phyloP scores from a whole-genome alignment of 1,284 basidiomycete genomes.

The Rhodotorula sp. region DNA sequence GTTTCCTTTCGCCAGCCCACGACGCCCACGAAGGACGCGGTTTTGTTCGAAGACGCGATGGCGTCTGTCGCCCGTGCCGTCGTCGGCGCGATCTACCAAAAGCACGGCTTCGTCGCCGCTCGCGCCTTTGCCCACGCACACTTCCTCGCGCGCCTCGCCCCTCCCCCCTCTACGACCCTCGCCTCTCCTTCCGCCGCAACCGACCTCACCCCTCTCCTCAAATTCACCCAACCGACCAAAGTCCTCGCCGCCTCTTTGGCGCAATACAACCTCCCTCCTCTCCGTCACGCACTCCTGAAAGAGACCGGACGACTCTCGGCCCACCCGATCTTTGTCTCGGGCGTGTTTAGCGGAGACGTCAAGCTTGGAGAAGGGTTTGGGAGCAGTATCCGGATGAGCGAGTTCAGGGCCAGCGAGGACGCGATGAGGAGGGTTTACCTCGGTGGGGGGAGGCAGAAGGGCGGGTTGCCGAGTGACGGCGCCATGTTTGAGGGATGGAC shows the following conservation, averaged over 20 bases:
- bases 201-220: slow-evolving; percentile 79
- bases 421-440: slow-evolving; percentile 44
- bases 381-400: slow-evolving; percentile 88
- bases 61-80: slow-evolving; percentile 54
- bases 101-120: slow-evolving; percentile 69
- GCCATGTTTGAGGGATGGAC: slow-evolving; percentile 22
- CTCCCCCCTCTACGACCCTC: slow-evolving; percentile 12
- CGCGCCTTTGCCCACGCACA: slow-evolving; percentile 80
- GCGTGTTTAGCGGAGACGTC: slow-evolving; percentile 77
- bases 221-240: slow-evolving; percentile 60
- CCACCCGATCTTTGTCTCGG: slow-evolving; percentile 88
- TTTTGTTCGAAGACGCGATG: slow-evolving; percentile 48
- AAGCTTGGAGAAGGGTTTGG: slow-evolving; percentile 95
- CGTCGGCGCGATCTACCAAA: slow-evolving; percentile 57
- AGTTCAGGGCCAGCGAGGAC: slow-evolving; percentile 70
- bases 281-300: slow-evolving; percentile 66
- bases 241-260: slow-evolving; percentile 48
- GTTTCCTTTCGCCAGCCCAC: slow-evolving; percentile 2
- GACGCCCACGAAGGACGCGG: slow-evolving; percentile 36
- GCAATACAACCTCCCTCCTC: slow-evolving; percentile 43
- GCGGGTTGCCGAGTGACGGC: slow-evolving; percentile 28
- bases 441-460: slow-evolving; percentile 12
- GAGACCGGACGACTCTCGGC: slow-evolving; percentile 88
- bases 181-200: slow-evolving; percentile 53
- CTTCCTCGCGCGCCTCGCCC: slow-evolving; percentile 68